Evolutionary conservation across 1,139 yeast genomes (phyloP), one percentile per base, ranked within the genome.

Genomic region (Hansenula anomala): DNA sequence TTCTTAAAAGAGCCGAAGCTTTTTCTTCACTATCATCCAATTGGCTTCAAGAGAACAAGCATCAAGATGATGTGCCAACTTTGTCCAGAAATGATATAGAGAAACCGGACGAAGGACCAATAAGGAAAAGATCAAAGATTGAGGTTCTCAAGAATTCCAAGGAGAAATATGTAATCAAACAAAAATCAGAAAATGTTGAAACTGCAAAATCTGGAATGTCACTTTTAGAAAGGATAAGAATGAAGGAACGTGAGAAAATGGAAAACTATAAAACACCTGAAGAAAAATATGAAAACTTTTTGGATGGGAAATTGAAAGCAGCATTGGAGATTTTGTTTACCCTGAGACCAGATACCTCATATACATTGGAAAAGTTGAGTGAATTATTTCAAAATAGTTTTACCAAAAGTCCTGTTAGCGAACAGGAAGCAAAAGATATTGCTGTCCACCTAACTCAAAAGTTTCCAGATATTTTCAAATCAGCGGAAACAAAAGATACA

Each of bases 241-340:
- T 58, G 22, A 69, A 67, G 41, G 75, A 70, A 42, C 51, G 57
- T 33, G 39, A 48, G 9, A 49, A 42, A 8, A 48, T 49, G 11
- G 51, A 51, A 17, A 40, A 37, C 10, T 29, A 36, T 7, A 19
- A 41, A 0, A 26, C 66, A 1, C 68, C 70, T 2, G 67, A 71
- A 44, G 42, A 52, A 22, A 63, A 64, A 34, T 64, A 72, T 43
- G 50, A 64, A 6, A 47, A 54, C 19, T 72, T 64, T 44, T 50
- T 78, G 12, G 49, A 57, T 6, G 67, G 71, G 5, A 78, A 76
- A 48, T 49, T 69, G 32, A 61, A 57, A 3, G 65, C 60, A 33
- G 61, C 62, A 0, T 48, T 60, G 17, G 60, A 59, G 12, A 56
- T 64, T 10, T 40, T 64, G 4, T 39, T 54, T 8, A 47, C 61